phyloP scores from a whole-genome alignment of 2,329 filamentous ascomycete species.

The Grosmannia penicillata region DNA sequence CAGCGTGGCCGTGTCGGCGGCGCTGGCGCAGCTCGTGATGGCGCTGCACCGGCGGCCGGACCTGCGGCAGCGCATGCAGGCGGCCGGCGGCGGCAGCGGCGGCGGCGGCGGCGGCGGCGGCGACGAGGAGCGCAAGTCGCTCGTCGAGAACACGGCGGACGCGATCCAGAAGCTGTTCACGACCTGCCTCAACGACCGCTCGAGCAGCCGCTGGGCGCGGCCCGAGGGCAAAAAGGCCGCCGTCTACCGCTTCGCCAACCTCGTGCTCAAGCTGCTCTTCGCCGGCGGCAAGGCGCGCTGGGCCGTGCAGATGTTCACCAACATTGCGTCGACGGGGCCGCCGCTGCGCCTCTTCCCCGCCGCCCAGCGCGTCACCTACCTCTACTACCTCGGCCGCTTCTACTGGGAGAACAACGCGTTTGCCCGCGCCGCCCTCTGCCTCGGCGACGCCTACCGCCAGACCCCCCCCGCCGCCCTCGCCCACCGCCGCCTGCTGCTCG shows the following conservation, averaged over 20 bases:
- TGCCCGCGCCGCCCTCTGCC: slow-evolving; percentile 55
- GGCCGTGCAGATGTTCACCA: slow-evolving; percentile 77
- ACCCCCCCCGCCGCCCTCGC: slow-evolving; percentile 43
- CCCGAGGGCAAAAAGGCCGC: slow-evolving; percentile 76
- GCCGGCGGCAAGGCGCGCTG: slow-evolving; percentile 70
- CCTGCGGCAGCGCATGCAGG: slow-evolving; percentile 47
- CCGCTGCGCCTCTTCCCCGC: slow-evolving; percentile 71
- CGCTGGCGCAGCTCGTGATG: slow-evolving; percentile 71
- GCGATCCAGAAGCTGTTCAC: slow-evolving; percentile 84
- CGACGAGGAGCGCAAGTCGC: slow-evolving; percentile 56
- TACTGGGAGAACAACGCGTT: slow-evolving; percentile 78
- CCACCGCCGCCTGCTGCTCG: slow-evolving; percentile 68
- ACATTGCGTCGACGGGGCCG: slow-evolving; percentile 71
- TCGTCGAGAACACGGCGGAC: slow-evolving; percentile 79
- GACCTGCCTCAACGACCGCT: slow-evolving; percentile 72
- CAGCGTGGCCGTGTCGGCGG: slow-evolving; percentile 66
- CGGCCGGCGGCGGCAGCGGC: slow-evolving; percentile 19
- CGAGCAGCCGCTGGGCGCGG: slow-evolving; percentile 46
- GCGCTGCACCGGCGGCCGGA: slow-evolving; percentile 69
- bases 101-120: slow-evolving; percentile 33
- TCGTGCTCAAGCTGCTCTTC: slow-evolving; percentile 78
- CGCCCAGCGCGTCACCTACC: slow-evolving; percentile 75
- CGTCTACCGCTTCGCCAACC: slow-evolving; percentile 84
- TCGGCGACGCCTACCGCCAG: slow-evolving; percentile 70
- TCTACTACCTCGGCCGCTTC: slow-evolving; percentile 89